Evolutionary conservation across 1,139 yeast species (phyloP).

Genomic region (Pichia kudriavzevii): DNA sequence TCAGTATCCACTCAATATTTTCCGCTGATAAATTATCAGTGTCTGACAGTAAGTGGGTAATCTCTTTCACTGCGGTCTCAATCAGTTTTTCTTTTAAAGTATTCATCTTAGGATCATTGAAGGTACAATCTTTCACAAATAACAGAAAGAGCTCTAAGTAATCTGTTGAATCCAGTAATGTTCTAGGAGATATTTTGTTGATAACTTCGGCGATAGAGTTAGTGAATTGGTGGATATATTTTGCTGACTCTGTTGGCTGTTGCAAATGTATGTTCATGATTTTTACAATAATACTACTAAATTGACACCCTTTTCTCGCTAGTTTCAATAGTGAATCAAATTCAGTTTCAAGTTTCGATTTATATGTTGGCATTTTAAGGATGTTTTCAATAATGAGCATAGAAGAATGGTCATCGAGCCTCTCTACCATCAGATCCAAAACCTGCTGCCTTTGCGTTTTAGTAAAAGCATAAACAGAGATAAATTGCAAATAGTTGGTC

Average conservation of each 20-base stretch:
- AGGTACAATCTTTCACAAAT: constrained; percentile 4
- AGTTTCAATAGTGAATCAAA: constrained; percentile 25
- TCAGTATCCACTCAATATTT: constrained; percentile 1
- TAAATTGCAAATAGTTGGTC: constrained; percentile 18
- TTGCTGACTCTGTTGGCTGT: constrained; percentile 12
- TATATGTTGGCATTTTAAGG: constrained; percentile 42
- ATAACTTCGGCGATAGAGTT: constrained; percentile 1
- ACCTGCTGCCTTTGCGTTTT: constrained; percentile 35
- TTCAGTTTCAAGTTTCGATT: constrained; percentile 42
- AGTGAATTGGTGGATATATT: constrained; percentile 6
- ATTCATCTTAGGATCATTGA: too few species aligned
- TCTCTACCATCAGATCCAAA: constrained; percentile 30
- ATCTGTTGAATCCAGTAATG: neutral
- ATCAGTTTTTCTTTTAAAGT: too few species aligned
- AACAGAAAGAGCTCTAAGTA: constrained; percentile 2
- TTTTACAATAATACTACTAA: constrained; percentile 17
- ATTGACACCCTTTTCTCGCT: constrained; percentile 13
- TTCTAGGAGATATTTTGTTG: neutral
- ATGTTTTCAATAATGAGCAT: constrained; percentile 30
- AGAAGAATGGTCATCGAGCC: constrained; percentile 14
- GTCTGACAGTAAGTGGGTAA: too few species aligned
- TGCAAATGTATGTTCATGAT: constrained; percentile 15
- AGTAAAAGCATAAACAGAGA: constrained; percentile 47
- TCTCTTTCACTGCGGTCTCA: too few species aligned
- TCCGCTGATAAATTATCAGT: constrained; percentile 5